Conservation (phyloP, 2,329 filamentous ascomycete species). For the Hirsutella thompsonii region DNA sequence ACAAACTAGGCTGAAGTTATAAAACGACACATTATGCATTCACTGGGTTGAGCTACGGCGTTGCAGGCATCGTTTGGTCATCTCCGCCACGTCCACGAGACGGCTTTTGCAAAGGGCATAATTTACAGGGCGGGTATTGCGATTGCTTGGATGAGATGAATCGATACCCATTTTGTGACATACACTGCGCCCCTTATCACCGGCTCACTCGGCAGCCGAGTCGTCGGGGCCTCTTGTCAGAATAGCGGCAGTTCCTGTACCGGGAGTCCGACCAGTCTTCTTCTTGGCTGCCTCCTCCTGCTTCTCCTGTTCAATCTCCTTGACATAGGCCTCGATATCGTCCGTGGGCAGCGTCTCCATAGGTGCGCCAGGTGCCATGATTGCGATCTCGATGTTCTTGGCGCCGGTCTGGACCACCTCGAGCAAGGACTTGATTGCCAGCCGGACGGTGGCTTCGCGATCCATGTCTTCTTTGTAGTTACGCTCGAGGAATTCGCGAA, state of each 20-base stretch:
- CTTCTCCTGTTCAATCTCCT: constrained; percentile 99
- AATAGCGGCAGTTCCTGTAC: constrained; percentile 58
- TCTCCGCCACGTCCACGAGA: constrained; percentile 8
- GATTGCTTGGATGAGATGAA: constrained; percentile 11
- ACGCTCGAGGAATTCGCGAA: constrained; percentile 94
- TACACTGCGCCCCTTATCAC: constrained; percentile 5
- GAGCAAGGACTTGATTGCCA: constrained; percentile 94
- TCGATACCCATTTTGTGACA: constrained; percentile 11
- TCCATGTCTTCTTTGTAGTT: constrained; percentile 99
- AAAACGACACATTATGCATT: not conserved
- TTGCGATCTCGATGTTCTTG: constrained; percentile 98
- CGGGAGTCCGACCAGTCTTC: constrained; percentile 70
- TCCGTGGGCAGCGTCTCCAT: constrained; percentile 92
- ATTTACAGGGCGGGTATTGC: constrained; percentile 23
- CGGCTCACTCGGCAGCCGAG: constrained; percentile 21
- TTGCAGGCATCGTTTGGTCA: constrained; percentile 13
- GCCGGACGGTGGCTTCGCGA: constrained; percentile 85
- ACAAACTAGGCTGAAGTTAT: constrained; percentile 55
- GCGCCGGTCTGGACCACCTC: constrained; percentile 98
- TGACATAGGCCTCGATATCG: constrained; percentile 94
- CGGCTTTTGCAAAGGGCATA: constrained; percentile 16
- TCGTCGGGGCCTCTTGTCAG: constrained; percentile 48
- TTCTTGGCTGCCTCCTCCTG: constrained; percentile 97
- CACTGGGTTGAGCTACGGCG: constrained; percentile 12
- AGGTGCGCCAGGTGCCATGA: constrained; percentile 86